phyloP scores from a whole-genome alignment of 1,284 basidiomycete genomes.

The Cutaneotrichosporon cavernicola region DNA sequence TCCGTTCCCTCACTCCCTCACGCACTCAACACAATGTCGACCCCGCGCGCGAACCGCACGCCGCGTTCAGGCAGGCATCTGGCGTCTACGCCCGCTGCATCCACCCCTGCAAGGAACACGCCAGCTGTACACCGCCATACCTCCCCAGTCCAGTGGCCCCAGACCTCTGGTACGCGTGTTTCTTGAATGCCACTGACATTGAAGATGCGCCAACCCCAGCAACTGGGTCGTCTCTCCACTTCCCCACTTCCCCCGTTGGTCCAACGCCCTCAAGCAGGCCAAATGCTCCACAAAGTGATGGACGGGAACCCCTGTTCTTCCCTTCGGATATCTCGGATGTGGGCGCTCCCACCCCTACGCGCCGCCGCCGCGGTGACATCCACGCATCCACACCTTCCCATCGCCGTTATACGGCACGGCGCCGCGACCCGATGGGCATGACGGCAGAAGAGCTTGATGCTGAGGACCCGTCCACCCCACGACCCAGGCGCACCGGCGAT shows the following conservation, averaged over 20 bases:
- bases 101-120: conserved; percentile 19
- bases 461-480: conserved; percentile 12
- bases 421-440: conserved; percentile 2
- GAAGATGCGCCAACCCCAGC: not conserved
- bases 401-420: conserved; percentile 22
- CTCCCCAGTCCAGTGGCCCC: conserved; percentile 35
- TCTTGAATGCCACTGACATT: not conserved
- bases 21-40: not conserved
- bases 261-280: not conserved
- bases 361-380: conserved; percentile 75
- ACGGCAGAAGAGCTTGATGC: not conserved
- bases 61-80: not conserved
- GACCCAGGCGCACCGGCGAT: not conserved
- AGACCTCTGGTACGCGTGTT: conserved; percentile 17
- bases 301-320: conserved; percentile 50
- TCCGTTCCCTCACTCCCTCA: not conserved
- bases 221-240: conserved; percentile 60
- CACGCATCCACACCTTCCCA: conserved; percentile 66
- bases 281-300: not conserved
- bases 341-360: conserved; percentile 60
- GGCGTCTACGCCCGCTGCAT: not conserved
- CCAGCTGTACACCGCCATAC: conserved; percentile 38
- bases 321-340: conserved; percentile 40
- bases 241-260: conserved; percentile 64
- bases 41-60: not conserved